Percentiles rank a stretch among this genome's conserved stretches.
Conservation (phyloP, 805 yeast species). For the Gaillardinia entomophila region DNA sequence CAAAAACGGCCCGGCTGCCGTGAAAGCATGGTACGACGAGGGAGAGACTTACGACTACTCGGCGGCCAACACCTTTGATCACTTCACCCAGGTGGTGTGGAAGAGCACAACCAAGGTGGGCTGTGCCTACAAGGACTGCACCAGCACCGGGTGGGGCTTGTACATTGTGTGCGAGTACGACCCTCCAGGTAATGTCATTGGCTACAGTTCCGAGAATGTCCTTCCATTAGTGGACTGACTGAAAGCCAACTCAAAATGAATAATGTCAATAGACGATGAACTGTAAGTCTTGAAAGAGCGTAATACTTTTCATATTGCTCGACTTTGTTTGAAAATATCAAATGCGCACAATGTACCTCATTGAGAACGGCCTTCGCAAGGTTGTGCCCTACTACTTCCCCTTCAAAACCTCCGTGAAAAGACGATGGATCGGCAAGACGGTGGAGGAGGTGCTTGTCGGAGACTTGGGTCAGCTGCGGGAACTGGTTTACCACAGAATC, state of each 20-base stretch:
- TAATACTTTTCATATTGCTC: background rate
- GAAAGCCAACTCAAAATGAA: background rate
- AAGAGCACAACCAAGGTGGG: conserved; percentile 22
- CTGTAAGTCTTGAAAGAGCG: background rate
- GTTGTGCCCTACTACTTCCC: conserved; percentile 29
- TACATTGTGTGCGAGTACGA: conserved; percentile 29
- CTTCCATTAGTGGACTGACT: conserved; percentile 11
- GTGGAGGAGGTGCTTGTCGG: conserved; percentile 21
- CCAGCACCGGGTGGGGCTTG: conserved; percentile 24
- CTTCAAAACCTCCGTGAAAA: conserved; percentile 29
- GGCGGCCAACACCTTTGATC: conserved; percentile 21
- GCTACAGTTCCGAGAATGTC: conserved; percentile 21
- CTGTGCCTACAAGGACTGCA: conserved; percentile 27
- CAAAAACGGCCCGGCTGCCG: conserved; percentile 21
- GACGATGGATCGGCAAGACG: conserved; percentile 32
- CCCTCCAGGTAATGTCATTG: conserved; percentile 32
- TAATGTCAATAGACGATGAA: background rate
- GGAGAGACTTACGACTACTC: conserved; percentile 20
- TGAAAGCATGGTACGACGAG: conserved; percentile 32
- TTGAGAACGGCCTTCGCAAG: conserved; percentile 27
- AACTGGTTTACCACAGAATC: conserved; percentile 19
- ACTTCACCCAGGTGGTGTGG: conserved; percentile 28
- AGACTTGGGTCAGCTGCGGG: conserved; percentile 29
- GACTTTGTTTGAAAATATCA: background rate
- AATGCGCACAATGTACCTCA: conserved; percentile 2